A percentile compares a stretch with the other conserved stretches of the same genome.
Evolutionary conservation across 129 eudicot species (phyloP).

Genomic region (Dittrichia graveolens): DNA sequence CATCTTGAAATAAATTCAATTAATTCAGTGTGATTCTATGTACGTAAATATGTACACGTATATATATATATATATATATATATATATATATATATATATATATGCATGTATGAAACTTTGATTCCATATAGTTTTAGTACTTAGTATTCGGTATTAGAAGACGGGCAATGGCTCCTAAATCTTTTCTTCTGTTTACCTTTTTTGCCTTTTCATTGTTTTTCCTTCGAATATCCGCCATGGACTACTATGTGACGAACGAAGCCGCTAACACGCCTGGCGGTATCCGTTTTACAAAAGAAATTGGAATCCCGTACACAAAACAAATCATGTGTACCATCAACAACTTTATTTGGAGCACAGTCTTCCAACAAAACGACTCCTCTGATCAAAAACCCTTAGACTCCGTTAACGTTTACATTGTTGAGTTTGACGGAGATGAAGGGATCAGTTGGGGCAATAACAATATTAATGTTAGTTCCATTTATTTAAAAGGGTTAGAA

Average conservation of each 20-base stretch:
- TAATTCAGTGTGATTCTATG: too few relatives aligned
- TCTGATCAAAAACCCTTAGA: constrained; percentile 10
- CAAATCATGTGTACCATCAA: constrained; percentile 6
- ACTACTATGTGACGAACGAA: constrained; percentile 5
- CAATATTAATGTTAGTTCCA: constrained; percentile 23
- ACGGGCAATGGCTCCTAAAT: neutral
- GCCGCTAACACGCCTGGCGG: constrained; percentile 23
- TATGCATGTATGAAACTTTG: too few relatives aligned
- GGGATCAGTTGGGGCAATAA: constrained; percentile 3
- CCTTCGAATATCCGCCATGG: constrained; percentile 9
- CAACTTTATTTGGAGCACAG: constrained; percentile 17
- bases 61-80: too few relatives aligned
- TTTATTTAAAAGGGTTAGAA: neutral
- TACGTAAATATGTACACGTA: too few relatives aligned
- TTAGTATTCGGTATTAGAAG: neutral
- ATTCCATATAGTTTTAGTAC: too few relatives aligned
- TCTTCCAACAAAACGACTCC: constrained; percentile 24
- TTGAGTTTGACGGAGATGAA: constrained; percentile 7
- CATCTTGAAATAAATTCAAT: too few relatives aligned
- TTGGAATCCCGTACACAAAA: too few relatives aligned
- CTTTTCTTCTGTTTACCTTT: neutral
- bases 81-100: too few relatives aligned
- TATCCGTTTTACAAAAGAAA: constrained; percentile 10
- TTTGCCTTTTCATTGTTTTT: constrained; percentile 6
- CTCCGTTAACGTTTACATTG: neutral